These are phyloP conservation scores for Allomyces javanicus DNA, from an alignment of 192 early-diverging fungal species.

Conservation along the genomic window DNA sequence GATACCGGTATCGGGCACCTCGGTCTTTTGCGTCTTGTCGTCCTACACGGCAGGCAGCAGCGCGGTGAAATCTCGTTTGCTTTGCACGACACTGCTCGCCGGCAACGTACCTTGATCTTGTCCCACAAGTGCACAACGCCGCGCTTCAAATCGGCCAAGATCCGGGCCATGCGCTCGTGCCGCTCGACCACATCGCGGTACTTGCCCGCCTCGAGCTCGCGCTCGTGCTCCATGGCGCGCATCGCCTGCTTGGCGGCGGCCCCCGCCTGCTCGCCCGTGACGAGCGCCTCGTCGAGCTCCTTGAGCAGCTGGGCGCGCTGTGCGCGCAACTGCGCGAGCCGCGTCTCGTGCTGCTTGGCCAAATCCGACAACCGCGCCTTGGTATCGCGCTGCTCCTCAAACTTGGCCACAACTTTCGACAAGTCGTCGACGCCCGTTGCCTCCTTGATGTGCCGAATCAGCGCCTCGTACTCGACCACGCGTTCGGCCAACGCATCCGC, in stretches of 20 bases:
- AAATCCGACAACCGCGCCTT: conserved; percentile 27
- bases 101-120: conserved; percentile 18
- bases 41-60: neutral
- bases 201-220: conserved; percentile 15
- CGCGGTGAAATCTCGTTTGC: too few relatives aligned
- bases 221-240: conserved; percentile 28
- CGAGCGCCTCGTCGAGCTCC: conserved; percentile 29
- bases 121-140: conserved; percentile 36
- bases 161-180: conserved; percentile 25
- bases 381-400: conserved; percentile 37
- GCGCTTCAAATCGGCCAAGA: conserved; percentile 24
- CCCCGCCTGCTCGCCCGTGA: conserved; percentile 18
- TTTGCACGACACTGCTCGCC: too few relatives aligned
- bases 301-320: conserved; percentile 16
- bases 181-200: conserved; percentile 22
- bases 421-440: conserved; percentile 37
- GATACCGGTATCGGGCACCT: neutral
- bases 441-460: conserved; percentile 40
- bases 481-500: conserved; percentile 19
- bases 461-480: conserved; percentile 35
- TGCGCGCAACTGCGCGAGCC: conserved; percentile 24
- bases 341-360: conserved; percentile 20
- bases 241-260: conserved; percentile 18
- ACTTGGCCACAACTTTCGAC: conserved; percentile 38
- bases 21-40: neutral